These are phyloP conservation scores for Solanum ossicruentum DNA, from an alignment of 257 asterid species.

Conservation along the genomic window DNA sequence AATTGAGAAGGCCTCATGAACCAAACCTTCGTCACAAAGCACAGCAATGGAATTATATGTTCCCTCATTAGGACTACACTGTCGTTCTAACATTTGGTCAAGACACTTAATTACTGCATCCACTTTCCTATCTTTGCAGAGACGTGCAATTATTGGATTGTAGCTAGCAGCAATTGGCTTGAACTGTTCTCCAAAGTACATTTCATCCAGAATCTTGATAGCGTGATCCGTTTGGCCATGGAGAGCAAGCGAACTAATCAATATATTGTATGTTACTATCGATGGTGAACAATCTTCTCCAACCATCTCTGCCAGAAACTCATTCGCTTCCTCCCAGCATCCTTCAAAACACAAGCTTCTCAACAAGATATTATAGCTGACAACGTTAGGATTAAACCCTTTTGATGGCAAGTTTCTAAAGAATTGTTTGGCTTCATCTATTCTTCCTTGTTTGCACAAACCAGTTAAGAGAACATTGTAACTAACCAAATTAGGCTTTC, in stretches of 20 bases:
- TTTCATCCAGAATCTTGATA: conserved; percentile 48
- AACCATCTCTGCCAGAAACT: conserved; percentile 67
- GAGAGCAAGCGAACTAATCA: conserved; percentile 52
- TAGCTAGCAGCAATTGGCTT: conserved; percentile 67
- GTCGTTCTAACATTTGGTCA: conserved; percentile 41
- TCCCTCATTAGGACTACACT: conserved; percentile 59
- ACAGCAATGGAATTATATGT: conserved; percentile 66
- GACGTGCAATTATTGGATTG: conserved; percentile 54
- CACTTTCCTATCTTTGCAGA: conserved; percentile 55
- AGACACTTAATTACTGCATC: conserved; percentile 46
- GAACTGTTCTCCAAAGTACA: conserved; percentile 40
- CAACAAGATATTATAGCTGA: conserved; percentile 80
- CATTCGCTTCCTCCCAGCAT: conserved; percentile 78
- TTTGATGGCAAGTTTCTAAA: conserved; percentile 50
- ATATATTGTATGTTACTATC: conserved; percentile 54
- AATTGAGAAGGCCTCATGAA: conserved; percentile 53
- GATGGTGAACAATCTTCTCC: conserved; percentile 62
- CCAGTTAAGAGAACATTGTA: conserved; percentile 77
- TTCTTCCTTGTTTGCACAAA: conserved; percentile 62
- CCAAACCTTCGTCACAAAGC: conserved; percentile 63
- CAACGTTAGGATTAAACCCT: conserved; percentile 75
- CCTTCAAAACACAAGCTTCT: conserved; percentile 68
- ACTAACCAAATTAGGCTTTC: conserved; percentile 69
- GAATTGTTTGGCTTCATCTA: conserved; percentile 65
- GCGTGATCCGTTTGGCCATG: conserved; percentile 76